A percentile compares a stretch with the other conserved stretches of the same genome.
Evolutionary conservation across 257 asterid genomes (phyloP).

Genomic region (Lavandula angustifolia): DNA sequence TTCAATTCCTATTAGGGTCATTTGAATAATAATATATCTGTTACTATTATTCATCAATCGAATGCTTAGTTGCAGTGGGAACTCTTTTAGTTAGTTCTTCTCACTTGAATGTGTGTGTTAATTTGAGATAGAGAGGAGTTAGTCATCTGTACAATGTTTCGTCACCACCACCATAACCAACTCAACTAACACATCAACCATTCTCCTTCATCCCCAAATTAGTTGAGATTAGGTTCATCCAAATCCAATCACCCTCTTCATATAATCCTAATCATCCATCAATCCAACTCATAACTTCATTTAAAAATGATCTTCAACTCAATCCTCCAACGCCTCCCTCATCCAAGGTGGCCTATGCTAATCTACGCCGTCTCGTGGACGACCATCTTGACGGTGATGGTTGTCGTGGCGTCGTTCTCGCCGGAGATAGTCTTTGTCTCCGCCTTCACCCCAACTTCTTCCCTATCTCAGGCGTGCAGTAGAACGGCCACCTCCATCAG

Average conservation of each 20-base stretch:
- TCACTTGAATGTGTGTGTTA: neutral
- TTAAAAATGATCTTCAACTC: constrained; percentile 45
- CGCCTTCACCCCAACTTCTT: constrained; percentile 50
- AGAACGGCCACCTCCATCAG: constrained; percentile 40
- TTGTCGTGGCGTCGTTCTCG: constrained; percentile 71
- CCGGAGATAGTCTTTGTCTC: constrained; percentile 90
- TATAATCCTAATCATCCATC: neutral
- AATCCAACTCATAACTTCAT: neutral
- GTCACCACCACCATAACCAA: constrained; percentile 33
- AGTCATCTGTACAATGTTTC: constrained; percentile 27
- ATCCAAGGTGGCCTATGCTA: constrained; percentile 54
- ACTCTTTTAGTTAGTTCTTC: neutral
- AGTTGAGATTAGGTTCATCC: constrained; percentile 58
- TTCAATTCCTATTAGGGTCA: no score
- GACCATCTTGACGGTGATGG: constrained; percentile 56
- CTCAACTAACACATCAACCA: constrained; percentile 34
- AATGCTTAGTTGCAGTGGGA: neutral
- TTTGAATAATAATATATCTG: neutral
- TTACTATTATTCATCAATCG: constrained; percentile 2
- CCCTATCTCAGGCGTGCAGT: constrained; percentile 49
- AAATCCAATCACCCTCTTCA: neutral
- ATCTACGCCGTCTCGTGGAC: constrained; percentile 80
- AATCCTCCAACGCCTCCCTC: constrained; percentile 37
- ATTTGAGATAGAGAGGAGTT: constrained; percentile 33
- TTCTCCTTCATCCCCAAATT: constrained; percentile 29